Evolutionary conservation across 1,284 basidiomycete genomes (phyloP), one percentile per base, ranked within the genome.

Genomic region (Sphagnurus paluster): DNA sequence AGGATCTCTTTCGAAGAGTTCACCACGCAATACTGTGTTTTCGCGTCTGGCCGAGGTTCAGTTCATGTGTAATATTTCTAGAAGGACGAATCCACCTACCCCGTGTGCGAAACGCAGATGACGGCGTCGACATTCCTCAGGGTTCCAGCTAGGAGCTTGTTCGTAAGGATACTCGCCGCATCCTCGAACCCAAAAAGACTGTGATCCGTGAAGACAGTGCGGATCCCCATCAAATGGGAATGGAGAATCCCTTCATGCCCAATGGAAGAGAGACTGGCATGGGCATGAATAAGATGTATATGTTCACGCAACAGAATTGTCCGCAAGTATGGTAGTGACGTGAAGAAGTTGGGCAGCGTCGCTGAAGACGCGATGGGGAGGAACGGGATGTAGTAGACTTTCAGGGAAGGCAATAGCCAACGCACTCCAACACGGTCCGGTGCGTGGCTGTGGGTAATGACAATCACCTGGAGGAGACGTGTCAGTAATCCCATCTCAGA

Each of bases 71-170:
- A 7, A 36, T 5, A 34, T 37, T n/a, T 4, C 6, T 39, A 25
- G 14, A 39, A 36, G n/a, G 19, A 7, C 2, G 14, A 29, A 26
- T n/a, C 25, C 11, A 66, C 79, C 56, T 60, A 92, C 92, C 93
- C 93, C 0, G 94, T 98, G 67, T 99, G 90, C n/a, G 92, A 95
- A 39, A 99, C 97, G 60, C 94, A 98, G 25, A 98, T 94, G 0
- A 92, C 92, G 0, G 87, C 91, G 54, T 98, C 96, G 0, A 95
- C 89, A 63, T 96, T 95, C 52, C 86, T 82, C 57, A 99, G 70
- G 1, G 87, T 88, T 11, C 83, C 92, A 10, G 84, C 87, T 21
- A 99, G 73, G 29, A 99, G 77, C 65, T 99, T 99, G 73, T 99
- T 99, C 4, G 97, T 98, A 54, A 98, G 70, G 39, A 99, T 95